Conservation (phyloP, 768 basidiomycete genomes). For the Auriscalpium microsporum region DNA sequence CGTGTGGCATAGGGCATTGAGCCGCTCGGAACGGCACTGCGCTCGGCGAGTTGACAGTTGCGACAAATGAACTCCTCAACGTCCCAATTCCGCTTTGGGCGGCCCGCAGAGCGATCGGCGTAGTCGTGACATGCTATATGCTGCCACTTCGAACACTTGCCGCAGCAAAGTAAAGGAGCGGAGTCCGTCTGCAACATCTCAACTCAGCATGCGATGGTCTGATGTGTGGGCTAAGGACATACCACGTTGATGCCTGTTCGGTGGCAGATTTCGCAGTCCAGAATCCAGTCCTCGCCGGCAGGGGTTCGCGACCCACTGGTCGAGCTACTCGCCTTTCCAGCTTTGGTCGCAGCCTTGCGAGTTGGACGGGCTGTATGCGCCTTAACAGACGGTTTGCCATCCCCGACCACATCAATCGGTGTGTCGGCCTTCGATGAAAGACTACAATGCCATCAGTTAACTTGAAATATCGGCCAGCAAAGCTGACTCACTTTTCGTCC, state of each 20-base stretch:
- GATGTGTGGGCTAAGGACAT: slow-evolving; percentile 19
- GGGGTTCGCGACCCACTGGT: slow-evolving; percentile 45
- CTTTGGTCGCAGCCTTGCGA: slow-evolving; percentile 10
- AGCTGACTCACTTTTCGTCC: slow-evolving; percentile 10
- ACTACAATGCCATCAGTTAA: not conserved
- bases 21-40: not conserved
- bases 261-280: slow-evolving; percentile 83
- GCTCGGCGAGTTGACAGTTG: slow-evolving; percentile 34
- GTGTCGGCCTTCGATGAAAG: slow-evolving; percentile 2
- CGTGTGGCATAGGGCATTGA: not conserved
- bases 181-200: slow-evolving; percentile 58
- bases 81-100: slow-evolving; percentile 73
- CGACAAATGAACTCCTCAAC: slow-evolving; percentile 74
- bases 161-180: slow-evolving; percentile 73
- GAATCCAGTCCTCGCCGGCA: slow-evolving; percentile 64
- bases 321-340: slow-evolving; percentile 22
- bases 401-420: slow-evolving; percentile 4
- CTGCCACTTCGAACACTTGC: slow-evolving; percentile 79
- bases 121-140: slow-evolving; percentile 80
- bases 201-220: no score
- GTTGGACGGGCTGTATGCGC: not conserved
- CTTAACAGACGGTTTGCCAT: slow-evolving; percentile 1
- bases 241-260: slow-evolving; percentile 68
- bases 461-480: not conserved
- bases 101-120: slow-evolving; percentile 55